These are phyloP conservation scores for Magnusiomyces tetraspermus DNA, from an alignment of 1,139 yeast species.

Conservation along the genomic window DNA sequence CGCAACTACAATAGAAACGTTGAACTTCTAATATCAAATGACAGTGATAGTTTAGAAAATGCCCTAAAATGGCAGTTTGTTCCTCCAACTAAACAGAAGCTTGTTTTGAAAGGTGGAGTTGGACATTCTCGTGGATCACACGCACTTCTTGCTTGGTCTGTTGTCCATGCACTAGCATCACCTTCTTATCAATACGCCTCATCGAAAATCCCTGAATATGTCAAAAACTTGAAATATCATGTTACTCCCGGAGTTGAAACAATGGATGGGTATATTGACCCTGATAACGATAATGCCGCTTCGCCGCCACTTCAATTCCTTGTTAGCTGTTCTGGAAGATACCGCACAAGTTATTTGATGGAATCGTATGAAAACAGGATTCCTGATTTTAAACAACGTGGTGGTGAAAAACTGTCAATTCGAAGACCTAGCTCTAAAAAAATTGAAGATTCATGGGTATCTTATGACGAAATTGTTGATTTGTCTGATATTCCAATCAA, in stretches of 20 bases:
- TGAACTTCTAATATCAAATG: background rate
- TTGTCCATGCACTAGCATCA: constrained; percentile 40
- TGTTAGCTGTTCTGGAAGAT: constrained; percentile 12
- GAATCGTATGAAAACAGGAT: constrained; percentile 2
- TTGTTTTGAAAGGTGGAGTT: constrained; percentile 3
- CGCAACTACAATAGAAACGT: background rate
- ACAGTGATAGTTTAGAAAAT: background rate
- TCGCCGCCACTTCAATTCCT: background rate
- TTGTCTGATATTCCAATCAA: constrained; percentile 6
- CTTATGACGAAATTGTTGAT: constrained; percentile 9
- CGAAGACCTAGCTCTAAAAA: constrained; percentile 5
- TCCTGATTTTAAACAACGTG: constrained; percentile 1
- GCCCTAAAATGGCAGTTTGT: background rate
- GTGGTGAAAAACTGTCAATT: background rate
- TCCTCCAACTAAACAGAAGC: background rate
- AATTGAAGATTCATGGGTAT: constrained; percentile 9
- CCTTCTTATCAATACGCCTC: constrained; percentile 39
- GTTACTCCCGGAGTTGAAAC: constrained; percentile 1
- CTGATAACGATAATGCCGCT: background rate
- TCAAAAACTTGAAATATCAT: background rate
- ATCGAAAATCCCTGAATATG: background rate
- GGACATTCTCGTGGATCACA: constrained; percentile 15
- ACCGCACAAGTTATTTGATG: constrained; percentile 5
- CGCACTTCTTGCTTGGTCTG: constrained; percentile 10
- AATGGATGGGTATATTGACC: background rate